Base-by-base conservation (phyloP, 176 grass and related monocot species). In the Oryza longistaminata region DNA sequence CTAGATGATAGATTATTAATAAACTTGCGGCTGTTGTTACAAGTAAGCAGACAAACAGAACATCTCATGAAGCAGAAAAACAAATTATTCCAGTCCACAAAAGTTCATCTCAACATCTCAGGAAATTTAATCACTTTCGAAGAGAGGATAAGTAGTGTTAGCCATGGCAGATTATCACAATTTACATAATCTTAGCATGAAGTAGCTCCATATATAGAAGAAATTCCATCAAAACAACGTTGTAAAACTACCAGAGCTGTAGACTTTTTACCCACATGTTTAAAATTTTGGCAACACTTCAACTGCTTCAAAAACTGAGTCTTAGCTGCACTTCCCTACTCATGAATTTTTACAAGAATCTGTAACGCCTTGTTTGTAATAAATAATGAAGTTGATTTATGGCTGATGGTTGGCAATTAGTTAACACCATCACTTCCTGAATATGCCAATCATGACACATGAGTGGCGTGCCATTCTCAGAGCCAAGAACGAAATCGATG, bases 71-170 rank as follows among this genome's bases (percentile, higher is more conserved):
- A 31, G 19, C 31, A 12, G 49, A 53, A 66, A 66, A 74, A 42
- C 22, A 87, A 87, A 68, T 75, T 44, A 75, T 66, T 60, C 35
- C 13, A 14, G 17, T 44, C 58, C 83, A 82, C 45, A 44, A 67
- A 11, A 6, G 49, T 68, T 64, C 15, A 15, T 34, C 66, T 68
- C 58, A 60, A n/a, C 2, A 50, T 14, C 27, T 66, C 43, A 53
- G 53, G 60, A 66, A 82, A 73, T 10, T 67, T 27, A 5, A 33
- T 66, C 40, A 79, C 8, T 31, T 24, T 10, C 2, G 26, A 60
- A 46, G 58, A 25, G 22, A 21, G 1, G 9, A 6, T 14, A 26
- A 74, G 61, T 68, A 58, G 19, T n/a, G 6, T n/a, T 66, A 62
- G 35, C 4, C 69, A 62, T 74, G 19, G 50, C 2, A 55, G 16